Percentiles rank a stretch among this genome's conserved stretches.
phyloP scores from a whole-genome alignment of 352 stramenopile genomes.

The Pythium scleroteichum region DNA sequence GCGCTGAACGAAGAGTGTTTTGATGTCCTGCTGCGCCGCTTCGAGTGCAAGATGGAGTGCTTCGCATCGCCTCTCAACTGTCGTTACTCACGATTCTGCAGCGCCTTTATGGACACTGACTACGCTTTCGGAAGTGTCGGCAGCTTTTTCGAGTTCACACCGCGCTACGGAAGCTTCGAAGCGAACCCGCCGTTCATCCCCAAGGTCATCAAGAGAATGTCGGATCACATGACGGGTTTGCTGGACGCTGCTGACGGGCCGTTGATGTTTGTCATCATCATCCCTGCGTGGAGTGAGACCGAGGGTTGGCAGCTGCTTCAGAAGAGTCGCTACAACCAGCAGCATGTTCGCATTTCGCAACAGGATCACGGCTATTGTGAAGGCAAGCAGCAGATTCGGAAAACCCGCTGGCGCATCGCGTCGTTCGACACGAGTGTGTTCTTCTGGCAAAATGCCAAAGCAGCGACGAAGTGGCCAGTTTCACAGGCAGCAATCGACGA shows the following conservation, averaged over 20 bases:
- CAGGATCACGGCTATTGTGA: slow-evolving; percentile 91
- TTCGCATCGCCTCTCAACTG: slow-evolving; percentile 95
- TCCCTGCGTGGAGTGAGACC: slow-evolving; percentile 88
- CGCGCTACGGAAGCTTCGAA: slow-evolving; percentile 89
- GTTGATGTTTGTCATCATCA: slow-evolving; percentile 92
- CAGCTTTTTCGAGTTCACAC: slow-evolving; percentile 93
- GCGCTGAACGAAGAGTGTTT: slow-evolving; percentile 92
- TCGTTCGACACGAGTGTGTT: slow-evolving; percentile 96
- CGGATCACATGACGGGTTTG: slow-evolving; percentile 82
- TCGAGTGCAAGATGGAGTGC: slow-evolving; percentile 93
- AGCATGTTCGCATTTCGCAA: slow-evolving; percentile 72
- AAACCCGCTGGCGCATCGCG: slow-evolving; percentile 86
- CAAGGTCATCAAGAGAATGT: slow-evolving; percentile 91
- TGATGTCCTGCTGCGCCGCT: slow-evolving; percentile 87
- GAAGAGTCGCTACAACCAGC: slow-evolving; percentile 73
- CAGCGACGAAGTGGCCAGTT: slow-evolving; percentile 64
- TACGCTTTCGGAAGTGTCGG: slow-evolving; percentile 88
- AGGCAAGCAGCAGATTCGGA: slow-evolving; percentile 90
- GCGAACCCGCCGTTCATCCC: slow-evolving; percentile 96
- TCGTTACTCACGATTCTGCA: slow-evolving; percentile 90
- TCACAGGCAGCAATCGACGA: slow-evolving; percentile 56
- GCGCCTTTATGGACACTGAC: slow-evolving; percentile 89
- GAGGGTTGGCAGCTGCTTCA: slow-evolving; percentile 83
- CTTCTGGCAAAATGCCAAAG: slow-evolving; percentile 93
- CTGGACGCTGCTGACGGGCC: slow-evolving; percentile 61